phyloP scores from a whole-genome alignment of 176 grass and related monocot genomes.

The Triticum monococcum region DNA sequence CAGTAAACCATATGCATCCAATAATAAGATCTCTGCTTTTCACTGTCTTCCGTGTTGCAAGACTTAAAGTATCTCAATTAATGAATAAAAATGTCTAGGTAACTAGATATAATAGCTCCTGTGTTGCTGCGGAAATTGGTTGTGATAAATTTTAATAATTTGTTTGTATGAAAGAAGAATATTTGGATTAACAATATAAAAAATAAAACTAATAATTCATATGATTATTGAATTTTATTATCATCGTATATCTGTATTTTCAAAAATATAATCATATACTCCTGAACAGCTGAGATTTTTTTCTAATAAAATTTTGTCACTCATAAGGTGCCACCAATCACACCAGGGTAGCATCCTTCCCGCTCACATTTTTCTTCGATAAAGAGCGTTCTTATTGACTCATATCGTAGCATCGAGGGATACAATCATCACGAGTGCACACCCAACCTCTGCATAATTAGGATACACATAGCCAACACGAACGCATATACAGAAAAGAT shows the following conservation, averaged over 20 bases:
- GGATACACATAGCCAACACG: no score
- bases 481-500: no score
- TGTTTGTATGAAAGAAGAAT: neutral
- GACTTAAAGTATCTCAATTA: neutral
- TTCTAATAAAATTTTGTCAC: no score
- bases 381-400: no score
- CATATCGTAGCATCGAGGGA: no score
- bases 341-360: no score
- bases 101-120: neutral
- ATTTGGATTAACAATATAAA: neutral
- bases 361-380: no score
- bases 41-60: neutral
- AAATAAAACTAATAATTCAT: neutral
- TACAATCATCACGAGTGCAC: no score
- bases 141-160: neutral
- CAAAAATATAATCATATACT: no score
- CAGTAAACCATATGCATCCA: slow-evolving; percentile 19
- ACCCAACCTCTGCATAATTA: no score
- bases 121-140: neutral
- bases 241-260: neutral
- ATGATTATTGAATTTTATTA: neutral
- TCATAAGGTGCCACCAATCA: no score
- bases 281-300: no score
- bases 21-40: neutral
- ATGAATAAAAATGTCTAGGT: neutral